Percentiles rank a stretch among this genome's conserved stretches.
These are phyloP conservation scores for Rhytidhysteron rufulum DNA, from an alignment of 2,329 filamentous ascomycete species.

Conservation along the genomic window DNA sequence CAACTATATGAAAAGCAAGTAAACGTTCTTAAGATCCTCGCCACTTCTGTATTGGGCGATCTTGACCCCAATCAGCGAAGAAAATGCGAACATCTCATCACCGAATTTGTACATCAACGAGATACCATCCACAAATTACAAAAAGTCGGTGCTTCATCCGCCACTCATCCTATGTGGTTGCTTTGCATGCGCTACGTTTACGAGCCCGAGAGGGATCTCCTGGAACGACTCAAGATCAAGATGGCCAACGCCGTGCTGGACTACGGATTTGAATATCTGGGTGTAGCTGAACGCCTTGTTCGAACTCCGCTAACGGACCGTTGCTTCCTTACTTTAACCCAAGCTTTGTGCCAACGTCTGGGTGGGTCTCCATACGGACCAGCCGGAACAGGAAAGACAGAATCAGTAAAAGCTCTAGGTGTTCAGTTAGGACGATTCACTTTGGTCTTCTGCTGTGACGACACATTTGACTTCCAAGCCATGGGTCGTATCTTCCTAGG, in stretches of 20 bases:
- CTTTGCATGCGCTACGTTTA: conserved; percentile 98
- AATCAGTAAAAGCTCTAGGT: conserved; percentile 97
- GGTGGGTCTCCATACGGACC: conserved; percentile 97
- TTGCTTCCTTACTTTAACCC: conserved; percentile 96
- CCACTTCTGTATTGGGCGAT: conserved; percentile 84
- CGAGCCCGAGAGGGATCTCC: conserved; percentile 70
- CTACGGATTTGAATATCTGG: conserved; percentile 97
- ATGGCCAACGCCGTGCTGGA: conserved; percentile 96
- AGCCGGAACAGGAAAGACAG: conserved; percentile 96
- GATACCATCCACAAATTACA: conserved; percentile 88
- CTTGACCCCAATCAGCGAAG: conserved; percentile 82
- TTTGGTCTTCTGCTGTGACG: conserved; percentile 98
- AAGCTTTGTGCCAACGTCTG: conserved; percentile 89
- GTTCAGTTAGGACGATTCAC: conserved; percentile 96
- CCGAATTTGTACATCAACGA: conserved; percentile 96
- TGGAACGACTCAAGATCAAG: conserved; percentile 80
- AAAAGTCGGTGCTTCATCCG: conserved; percentile 66
- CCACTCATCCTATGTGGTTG: conserved; percentile 87
- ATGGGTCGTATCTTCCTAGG: conserved; percentile 99
- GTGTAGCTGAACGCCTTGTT: conserved; percentile 92
- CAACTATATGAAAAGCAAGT: conserved; percentile 77
- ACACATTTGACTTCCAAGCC: conserved; percentile 98
- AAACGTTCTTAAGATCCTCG: conserved; percentile 78
- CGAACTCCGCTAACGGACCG: conserved; percentile 95
- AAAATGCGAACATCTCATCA: conserved; percentile 98